Evolutionary conservation across 2,329 filamentous ascomycete genomes (phyloP).

Genomic region (Alternaria incomplexa): DNA sequence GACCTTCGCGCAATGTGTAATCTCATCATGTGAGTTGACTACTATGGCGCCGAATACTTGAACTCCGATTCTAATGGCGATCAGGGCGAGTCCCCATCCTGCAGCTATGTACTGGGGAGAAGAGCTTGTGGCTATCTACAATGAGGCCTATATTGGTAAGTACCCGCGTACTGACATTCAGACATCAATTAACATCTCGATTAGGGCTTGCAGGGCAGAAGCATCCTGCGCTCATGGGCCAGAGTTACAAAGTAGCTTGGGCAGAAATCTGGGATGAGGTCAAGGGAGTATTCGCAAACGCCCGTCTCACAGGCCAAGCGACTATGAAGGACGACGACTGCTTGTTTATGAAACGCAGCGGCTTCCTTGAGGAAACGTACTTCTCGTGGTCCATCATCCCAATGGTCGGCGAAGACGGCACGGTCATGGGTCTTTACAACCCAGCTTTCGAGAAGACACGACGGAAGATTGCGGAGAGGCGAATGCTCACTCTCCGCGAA

Average conservation of each 20-base stretch:
- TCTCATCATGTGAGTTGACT: slow-evolving; percentile 67
- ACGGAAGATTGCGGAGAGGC: slow-evolving; percentile 76
- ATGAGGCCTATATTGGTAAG: slow-evolving; percentile 67
- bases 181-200: slow-evolving; percentile 1
- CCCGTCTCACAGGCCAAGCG: slow-evolving; percentile 73
- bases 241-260: slow-evolving; percentile 72
- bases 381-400: slow-evolving; percentile 86
- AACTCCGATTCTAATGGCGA: slow-evolving; percentile 2
- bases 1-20: slow-evolving; percentile 81
- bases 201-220: slow-evolving; percentile 72
- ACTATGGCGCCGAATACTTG: not conserved
- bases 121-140: slow-evolving; percentile 72
- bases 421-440: slow-evolving; percentile 78
- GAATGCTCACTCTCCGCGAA: slow-evolving; percentile 79
- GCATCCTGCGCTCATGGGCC: slow-evolving; percentile 77
- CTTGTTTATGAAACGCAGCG: slow-evolving; percentile 72
- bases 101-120: slow-evolving; percentile 81
- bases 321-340: slow-evolving; percentile 86
- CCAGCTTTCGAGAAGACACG: slow-evolving; percentile 82
- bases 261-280: slow-evolving; percentile 76
- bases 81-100: slow-evolving; percentile 55
- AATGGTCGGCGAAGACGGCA: slow-evolving; percentile 74
- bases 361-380: slow-evolving; percentile 78
- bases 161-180: not conserved
- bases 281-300: slow-evolving; percentile 70